Evolutionary conservation across 306 rosid genomes (phyloP).

Genomic region (Trifolium repens): DNA sequence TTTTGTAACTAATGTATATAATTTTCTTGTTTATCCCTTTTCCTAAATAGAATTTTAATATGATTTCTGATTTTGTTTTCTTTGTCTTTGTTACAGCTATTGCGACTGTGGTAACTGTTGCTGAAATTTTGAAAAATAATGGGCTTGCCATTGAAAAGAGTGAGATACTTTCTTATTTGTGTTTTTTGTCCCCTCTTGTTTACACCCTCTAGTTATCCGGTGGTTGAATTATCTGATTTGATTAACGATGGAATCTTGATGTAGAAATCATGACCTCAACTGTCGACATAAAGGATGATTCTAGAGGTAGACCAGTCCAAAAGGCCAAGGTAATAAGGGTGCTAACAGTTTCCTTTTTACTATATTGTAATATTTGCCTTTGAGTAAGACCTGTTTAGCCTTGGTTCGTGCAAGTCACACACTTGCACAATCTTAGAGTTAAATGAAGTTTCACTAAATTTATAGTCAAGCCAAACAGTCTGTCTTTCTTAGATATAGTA

Average conservation of each 20-base stretch:
- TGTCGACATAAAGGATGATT: conserved; percentile 79
- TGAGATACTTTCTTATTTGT: conserved; percentile 33
- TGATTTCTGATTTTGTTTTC: conserved; percentile 3
- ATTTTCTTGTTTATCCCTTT: conserved; percentile 1
- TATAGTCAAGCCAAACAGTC: neutral
- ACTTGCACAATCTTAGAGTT: neutral
- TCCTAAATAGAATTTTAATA: neutral
- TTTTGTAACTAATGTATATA: conserved; percentile 8
- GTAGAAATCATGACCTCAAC: conserved; percentile 72
- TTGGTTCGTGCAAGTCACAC: neutral
- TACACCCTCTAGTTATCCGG: neutral
- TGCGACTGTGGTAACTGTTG: conserved; percentile 81
- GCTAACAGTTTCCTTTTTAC: neutral
- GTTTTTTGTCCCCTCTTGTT: neutral
- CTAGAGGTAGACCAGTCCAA: conserved; percentile 76
- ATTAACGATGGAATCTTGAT: conserved; percentile 31
- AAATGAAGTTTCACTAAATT: neutral
- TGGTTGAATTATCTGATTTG: conserved; percentile 3
- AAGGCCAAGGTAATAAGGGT: conserved; percentile 77
- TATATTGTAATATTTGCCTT: neutral
- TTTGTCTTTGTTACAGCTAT: conserved; percentile 57
- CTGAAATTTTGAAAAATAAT: conserved; percentile 82
- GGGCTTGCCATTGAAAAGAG: conserved; percentile 81
- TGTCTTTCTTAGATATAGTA: neutral
- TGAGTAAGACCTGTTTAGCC: conserved; percentile 2